Base-by-base conservation (phyloP, 78 protist genomes). In the Dictyostelium brefeldianum region DNA sequence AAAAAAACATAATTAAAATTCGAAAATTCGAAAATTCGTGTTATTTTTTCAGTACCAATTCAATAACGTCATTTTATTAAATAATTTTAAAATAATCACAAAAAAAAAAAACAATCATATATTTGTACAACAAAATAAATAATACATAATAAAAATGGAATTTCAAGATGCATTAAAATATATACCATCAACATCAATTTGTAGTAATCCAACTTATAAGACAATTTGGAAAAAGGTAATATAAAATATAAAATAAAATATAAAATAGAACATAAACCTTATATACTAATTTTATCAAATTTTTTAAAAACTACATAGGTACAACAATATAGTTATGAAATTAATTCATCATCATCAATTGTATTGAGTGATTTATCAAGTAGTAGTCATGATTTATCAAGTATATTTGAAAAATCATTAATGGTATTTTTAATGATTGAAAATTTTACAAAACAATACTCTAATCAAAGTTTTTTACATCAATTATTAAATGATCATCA, bases 371-470 rank as follows among this genome's bases (percentile, higher is more conserved):
- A 59, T 36, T 14, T 41, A 59, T 43, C 56, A 43, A 12, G 27
- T 29, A 14, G 75, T 27, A 62, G 43, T 7, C 15, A 29, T 22
- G 64, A 69, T 43, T 50, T 80, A 5, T 80, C 71, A 41, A 46
- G n/a, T 47, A 54, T 74, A 22, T 84, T 74, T 84, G 91, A 84
- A 59, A 74, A 74, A 71, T 74, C 91, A 7, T 59, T 84, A n/a
- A 71, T 59, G 22, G 17, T 74, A 29, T 59, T 84, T 36, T 47
- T 84, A 29, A 12, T 84, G 73, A 53, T 84, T 12, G 91, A 84
- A 20, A 36, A 36, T 41, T 51, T 11, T 15, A 36, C 74, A 2
- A 70, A 53, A 9, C 48, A 57, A 36, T 11, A 73, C 27, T 43
- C 70, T 5, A 51, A 84, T n/a, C 41, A 48, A 84, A 73, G 81